Evolutionary conservation across 352 stramenopile genomes (phyloP).

Genomic region (Globisporangium acanthophoron): DNA sequence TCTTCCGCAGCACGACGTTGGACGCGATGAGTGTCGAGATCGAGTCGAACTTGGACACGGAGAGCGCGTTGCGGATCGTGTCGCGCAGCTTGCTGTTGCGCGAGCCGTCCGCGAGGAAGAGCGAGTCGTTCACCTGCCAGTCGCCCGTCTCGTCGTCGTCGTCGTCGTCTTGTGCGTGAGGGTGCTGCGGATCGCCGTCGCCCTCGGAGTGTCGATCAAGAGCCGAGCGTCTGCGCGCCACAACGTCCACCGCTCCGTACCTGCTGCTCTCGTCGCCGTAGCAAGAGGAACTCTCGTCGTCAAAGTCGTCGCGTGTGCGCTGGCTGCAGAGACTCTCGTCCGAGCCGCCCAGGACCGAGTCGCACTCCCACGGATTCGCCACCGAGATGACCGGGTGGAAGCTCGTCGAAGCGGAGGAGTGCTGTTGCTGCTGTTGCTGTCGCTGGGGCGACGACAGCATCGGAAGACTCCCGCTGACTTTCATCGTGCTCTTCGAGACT

Average conservation of each 20-base stretch:
- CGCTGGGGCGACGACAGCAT: slow-evolving; percentile 9
- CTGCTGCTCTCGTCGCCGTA: not conserved
- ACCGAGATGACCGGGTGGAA: slow-evolving; percentile 21
- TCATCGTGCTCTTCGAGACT: not conserved
- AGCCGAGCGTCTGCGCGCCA: slow-evolving; percentile 5
- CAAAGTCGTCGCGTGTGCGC: slow-evolving; percentile 24
- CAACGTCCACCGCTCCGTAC: not conserved
- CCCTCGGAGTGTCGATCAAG: slow-evolving; percentile 11
- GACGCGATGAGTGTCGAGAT: slow-evolving; percentile 83
- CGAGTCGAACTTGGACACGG: slow-evolving; percentile 89
- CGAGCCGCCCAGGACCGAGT: slow-evolving; percentile 41
- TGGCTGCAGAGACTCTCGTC: slow-evolving; percentile 46
- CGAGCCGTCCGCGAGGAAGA: slow-evolving; percentile 86
- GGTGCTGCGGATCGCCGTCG: slow-evolving; percentile 5
- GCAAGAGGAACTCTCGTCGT: not conserved
- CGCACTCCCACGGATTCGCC: slow-evolving; percentile 53
- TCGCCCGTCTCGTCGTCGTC: slow-evolving; percentile 25
- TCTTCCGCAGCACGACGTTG: slow-evolving; percentile 62
- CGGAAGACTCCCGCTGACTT: slow-evolving; percentile 15
- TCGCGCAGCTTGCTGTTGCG: slow-evolving; percentile 83
- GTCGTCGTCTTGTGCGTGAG: slow-evolving; percentile 1
- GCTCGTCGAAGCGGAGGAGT: not conserved
- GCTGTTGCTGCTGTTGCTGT: slow-evolving; percentile 10
- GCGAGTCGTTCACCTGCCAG: slow-evolving; percentile 66
- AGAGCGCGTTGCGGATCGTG: slow-evolving; percentile 70